Evolutionary conservation across 2,329 filamentous ascomycete species (phyloP).

Genomic region (Aspergillus vadensis): DNA sequence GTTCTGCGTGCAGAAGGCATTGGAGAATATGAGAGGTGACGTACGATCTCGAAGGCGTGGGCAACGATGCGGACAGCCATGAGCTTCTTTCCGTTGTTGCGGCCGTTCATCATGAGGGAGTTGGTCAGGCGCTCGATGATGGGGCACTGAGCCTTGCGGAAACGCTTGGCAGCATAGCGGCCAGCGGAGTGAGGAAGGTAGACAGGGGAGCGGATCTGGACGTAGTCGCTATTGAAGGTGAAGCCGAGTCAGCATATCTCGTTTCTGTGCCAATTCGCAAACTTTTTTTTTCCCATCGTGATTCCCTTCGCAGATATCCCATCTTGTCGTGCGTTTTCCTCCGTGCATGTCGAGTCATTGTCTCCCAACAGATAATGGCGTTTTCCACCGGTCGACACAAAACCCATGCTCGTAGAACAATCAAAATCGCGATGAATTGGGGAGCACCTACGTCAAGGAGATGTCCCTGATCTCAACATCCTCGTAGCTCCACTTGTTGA

Average conservation of each 20-base stretch:
- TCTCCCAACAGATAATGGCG: slow-evolving; percentile 13
- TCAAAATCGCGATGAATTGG: slow-evolving; percentile 31
- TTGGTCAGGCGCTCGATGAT: slow-evolving; percentile 99
- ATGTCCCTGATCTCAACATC: slow-evolving; percentile 99
- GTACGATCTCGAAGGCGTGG: slow-evolving; percentile 98
- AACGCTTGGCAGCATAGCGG: slow-evolving; percentile 98
- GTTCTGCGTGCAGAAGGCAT: background rate
- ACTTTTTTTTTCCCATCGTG: background rate
- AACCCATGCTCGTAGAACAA: slow-evolving; percentile 18
- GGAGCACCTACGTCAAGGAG: slow-evolving; percentile 87
- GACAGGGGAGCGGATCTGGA: slow-evolving; percentile 98
- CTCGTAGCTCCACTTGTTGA: slow-evolving; percentile 98
- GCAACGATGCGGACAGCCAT: slow-evolving; percentile 99
- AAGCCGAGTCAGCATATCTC: slow-evolving; percentile 35
- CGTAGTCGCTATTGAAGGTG: slow-evolving; percentile 78
- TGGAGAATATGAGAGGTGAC: slow-evolving; percentile 43
- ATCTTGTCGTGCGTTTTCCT: slow-evolving; percentile 6
- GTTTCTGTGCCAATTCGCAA: slow-evolving; percentile 1
- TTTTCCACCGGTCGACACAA: background rate
- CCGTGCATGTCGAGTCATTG: slow-evolving; percentile 12
- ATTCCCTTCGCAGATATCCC: slow-evolving; percentile 11
- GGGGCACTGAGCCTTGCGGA: slow-evolving; percentile 99
- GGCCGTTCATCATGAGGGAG: slow-evolving; percentile 99
- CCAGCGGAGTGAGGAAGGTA: slow-evolving; percentile 99
- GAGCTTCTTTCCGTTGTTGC: slow-evolving; percentile 99